Evolutionary conservation across 2,329 filamentous ascomycete genomes (phyloP).

Genomic region (Cordyceps sp.): DNA sequence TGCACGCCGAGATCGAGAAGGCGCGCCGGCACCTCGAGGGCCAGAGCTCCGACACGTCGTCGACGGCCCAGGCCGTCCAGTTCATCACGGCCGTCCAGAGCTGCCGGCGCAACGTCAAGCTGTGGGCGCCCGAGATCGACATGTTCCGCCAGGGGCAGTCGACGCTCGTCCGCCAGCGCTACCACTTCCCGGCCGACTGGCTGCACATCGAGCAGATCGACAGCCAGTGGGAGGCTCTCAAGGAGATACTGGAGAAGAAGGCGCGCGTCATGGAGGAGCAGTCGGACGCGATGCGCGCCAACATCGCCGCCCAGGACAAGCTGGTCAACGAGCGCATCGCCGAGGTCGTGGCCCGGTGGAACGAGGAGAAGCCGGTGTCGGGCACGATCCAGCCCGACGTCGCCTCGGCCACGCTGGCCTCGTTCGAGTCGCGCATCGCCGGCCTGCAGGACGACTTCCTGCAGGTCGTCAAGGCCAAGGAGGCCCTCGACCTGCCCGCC

Average conservation of each 20-base stretch:
- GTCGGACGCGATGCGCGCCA: constrained; percentile 83
- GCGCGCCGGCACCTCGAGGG: constrained; percentile 80
- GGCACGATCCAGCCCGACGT: constrained; percentile 83
- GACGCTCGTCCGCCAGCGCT: constrained; percentile 77
- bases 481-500: constrained; percentile 78
- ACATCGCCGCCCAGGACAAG: constrained; percentile 87
- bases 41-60: constrained; percentile 83
- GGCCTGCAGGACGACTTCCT: constrained; percentile 74
- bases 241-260: constrained; percentile 82
- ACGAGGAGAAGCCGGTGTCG: constrained; percentile 91
- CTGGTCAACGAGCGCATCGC: constrained; percentile 76
- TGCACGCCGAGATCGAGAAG: constrained; percentile 82
- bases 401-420: constrained; percentile 64
- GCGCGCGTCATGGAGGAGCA: constrained; percentile 93
- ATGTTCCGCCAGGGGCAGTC: constrained; percentile 93
- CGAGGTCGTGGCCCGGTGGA: constrained; percentile 77
- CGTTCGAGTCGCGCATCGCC: constrained; percentile 73
- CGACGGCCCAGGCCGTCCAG: constrained; percentile 89
- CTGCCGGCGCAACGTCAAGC: constrained; percentile 82
- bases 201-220: constrained; percentile 91
- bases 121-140: constrained; percentile 92
- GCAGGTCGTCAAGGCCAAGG: constrained; percentile 92
- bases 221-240: constrained; percentile 85
- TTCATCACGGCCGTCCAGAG: constrained; percentile 98
- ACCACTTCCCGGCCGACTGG: constrained; percentile 90